phyloP scores from a whole-genome alignment of 2,329 filamentous ascomycete species.

The Fusarium xyrophilum region DNA sequence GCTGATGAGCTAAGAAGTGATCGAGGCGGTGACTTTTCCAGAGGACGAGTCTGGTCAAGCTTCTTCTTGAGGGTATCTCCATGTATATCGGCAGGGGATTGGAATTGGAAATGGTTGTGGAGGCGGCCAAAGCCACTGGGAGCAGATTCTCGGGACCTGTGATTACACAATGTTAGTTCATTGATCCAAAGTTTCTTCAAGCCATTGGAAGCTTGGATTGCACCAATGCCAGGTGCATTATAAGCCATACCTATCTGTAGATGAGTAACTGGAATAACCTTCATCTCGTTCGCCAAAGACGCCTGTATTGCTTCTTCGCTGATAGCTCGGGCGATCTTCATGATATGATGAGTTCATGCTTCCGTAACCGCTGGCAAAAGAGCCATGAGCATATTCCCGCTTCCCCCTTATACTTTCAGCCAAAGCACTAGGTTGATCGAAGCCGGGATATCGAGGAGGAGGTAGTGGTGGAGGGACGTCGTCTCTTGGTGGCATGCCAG shows the following conservation, averaged over 20 bases:
- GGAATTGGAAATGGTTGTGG: constrained; percentile 58
- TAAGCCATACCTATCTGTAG: constrained; percentile 47
- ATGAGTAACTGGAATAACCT: constrained; percentile 54
- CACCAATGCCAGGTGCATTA: not conserved
- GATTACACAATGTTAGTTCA: constrained; percentile 28
- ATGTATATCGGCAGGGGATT: constrained; percentile 55
- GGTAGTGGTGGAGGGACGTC: constrained; percentile 55
- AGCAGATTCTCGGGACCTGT: constrained; percentile 53
- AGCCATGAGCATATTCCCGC: constrained; percentile 43
- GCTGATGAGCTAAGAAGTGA: constrained; percentile 54
- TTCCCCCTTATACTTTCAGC: constrained; percentile 43
- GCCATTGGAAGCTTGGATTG: not conserved
- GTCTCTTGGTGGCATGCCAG: constrained; percentile 45
- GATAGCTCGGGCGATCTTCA: constrained; percentile 47
- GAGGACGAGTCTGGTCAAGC: constrained; percentile 56
- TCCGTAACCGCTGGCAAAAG: constrained; percentile 50
- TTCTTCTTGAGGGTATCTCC: constrained; percentile 62
- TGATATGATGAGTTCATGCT: constrained; percentile 48
- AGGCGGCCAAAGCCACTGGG: constrained; percentile 55
- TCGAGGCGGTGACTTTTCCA: constrained; percentile 56
- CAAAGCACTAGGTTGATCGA: constrained; percentile 43
- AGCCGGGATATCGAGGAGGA: constrained; percentile 52
- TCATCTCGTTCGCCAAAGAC: constrained; percentile 47
- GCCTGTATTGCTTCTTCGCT: constrained; percentile 41
- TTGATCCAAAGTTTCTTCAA: not conserved